A percentile compares a stretch with the other conserved stretches of the same genome.
Evolutionary conservation across 768 basidiomycete genomes (phyloP).

Genomic region (Suillus cothurnatus): DNA sequence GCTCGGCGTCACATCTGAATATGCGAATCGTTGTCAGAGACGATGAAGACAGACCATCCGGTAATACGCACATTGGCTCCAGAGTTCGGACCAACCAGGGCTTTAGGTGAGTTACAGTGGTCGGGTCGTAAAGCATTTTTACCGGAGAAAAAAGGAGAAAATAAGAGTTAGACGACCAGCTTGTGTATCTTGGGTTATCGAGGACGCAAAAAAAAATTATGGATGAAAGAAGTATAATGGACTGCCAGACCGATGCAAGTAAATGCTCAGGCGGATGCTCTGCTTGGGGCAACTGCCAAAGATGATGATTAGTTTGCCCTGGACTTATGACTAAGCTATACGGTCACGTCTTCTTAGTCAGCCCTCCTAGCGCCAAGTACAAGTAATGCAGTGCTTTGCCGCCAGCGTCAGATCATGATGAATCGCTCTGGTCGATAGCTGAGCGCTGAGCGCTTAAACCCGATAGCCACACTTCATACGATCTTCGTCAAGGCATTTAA

Average conservation of each 20-base stretch:
- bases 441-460: neutral
- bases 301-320: slow-evolving; percentile 5
- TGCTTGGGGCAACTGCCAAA: slow-evolving; percentile 2
- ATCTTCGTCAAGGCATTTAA: neutral
- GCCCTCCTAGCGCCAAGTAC: neutral
- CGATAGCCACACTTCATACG: neutral
- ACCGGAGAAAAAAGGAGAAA: slow-evolving; percentile 5
- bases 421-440: neutral
- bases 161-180: slow-evolving; percentile 13
- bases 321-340: slow-evolving; percentile 2
- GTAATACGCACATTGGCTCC: slow-evolving; percentile 78
- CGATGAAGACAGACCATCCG: slow-evolving; percentile 7
- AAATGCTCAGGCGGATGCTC: slow-evolving; percentile 8
- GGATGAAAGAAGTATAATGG: neutral
- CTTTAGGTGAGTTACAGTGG: slow-evolving; percentile 68
- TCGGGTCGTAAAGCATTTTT: slow-evolving; percentile 67
- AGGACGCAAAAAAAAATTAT: neutral
- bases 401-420: neutral
- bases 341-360: neutral
- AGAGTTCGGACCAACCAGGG: slow-evolving; percentile 88
- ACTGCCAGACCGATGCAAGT: neutral
- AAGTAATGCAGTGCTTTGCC: too few species aligned
- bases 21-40: slow-evolving; percentile 7
- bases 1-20: slow-evolving; percentile 92
- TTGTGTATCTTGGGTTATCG: neutral